Percentiles rank a stretch among this genome's conserved stretches.
Evolutionary conservation across 306 rosid genomes (phyloP).

Genomic region (Dalbergia cochinchinensis): DNA sequence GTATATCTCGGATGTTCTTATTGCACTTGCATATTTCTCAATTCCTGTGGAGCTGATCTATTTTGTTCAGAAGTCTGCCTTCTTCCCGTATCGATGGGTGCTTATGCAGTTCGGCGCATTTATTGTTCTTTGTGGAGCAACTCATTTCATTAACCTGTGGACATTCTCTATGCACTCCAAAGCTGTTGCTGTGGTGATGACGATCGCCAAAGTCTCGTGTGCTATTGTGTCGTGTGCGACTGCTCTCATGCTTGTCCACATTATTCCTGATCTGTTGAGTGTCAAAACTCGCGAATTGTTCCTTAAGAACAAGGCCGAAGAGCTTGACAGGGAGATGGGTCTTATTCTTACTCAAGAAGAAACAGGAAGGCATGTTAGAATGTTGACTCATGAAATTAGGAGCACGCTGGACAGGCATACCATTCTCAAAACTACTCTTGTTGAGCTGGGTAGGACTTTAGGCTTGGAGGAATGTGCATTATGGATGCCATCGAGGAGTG

Average conservation of each 20-base stretch:
- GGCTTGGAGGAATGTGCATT: slow-evolving; percentile 87
- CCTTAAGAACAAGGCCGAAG: slow-evolving; percentile 87
- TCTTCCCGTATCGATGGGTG: slow-evolving; percentile 97
- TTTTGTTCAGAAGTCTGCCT: slow-evolving; percentile 88
- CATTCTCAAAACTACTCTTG: slow-evolving; percentile 89
- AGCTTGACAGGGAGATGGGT: slow-evolving; percentile 97
- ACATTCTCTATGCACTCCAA: slow-evolving; percentile 82
- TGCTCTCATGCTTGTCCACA: slow-evolving; percentile 93
- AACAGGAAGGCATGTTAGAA: slow-evolving; percentile 93
- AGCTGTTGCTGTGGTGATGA: slow-evolving; percentile 83
- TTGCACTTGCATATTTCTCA: slow-evolving; percentile 93
- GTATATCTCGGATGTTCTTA: slow-evolving; percentile 84
- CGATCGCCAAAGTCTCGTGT: slow-evolving; percentile 76
- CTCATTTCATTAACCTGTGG: slow-evolving; percentile 94
- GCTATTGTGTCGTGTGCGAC: slow-evolving; percentile 94
- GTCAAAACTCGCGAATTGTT: slow-evolving; percentile 82
- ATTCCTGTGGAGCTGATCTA: slow-evolving; percentile 93
- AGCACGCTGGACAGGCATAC: slow-evolving; percentile 91
- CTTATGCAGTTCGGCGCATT: slow-evolving; percentile 98
- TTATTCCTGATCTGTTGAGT: slow-evolving; percentile 87
- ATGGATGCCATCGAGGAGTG: slow-evolving; percentile 94
- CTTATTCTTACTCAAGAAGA: slow-evolving; percentile 91
- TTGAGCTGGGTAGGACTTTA: slow-evolving; percentile 90
- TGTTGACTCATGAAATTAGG: slow-evolving; percentile 97
- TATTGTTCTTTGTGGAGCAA: slow-evolving; percentile 93